phyloP scores from a whole-genome alignment of 768 basidiomycete species.

The Mycena metata region DNA sequence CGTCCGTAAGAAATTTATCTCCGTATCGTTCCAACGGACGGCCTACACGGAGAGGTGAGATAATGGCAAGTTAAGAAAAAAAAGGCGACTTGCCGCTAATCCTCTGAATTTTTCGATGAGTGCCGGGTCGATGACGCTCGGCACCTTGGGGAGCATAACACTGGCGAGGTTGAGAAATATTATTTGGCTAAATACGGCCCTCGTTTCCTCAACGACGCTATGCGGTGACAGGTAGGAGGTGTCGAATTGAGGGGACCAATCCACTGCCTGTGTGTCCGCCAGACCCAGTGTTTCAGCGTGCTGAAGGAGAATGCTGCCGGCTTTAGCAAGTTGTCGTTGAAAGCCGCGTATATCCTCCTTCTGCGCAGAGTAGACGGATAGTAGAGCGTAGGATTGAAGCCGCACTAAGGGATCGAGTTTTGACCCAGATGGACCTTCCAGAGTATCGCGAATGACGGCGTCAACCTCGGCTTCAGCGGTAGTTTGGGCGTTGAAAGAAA shows the following conservation, averaged over 20 bases:
- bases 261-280: constrained; percentile 5
- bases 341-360: constrained; percentile 28
- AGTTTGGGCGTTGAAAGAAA: constrained; percentile 15
- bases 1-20: constrained; percentile 29
- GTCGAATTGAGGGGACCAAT: constrained; percentile 28
- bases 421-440: constrained; percentile 7
- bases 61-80: not conserved
- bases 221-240: constrained; percentile 31
- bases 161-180: constrained; percentile 14
- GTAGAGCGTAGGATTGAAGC: constrained; percentile 25
- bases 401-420: constrained; percentile 16
- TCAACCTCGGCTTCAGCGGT: constrained; percentile 22
- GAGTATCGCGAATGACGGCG: constrained; percentile 2
- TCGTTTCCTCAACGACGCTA: constrained; percentile 18
- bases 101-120: constrained; percentile 24
- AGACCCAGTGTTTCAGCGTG: constrained; percentile 21
- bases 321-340: constrained; percentile 23
- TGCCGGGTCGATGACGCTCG: constrained; percentile 13
- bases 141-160: not conserved
- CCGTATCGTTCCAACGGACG: constrained; percentile 18
- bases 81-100: constrained; percentile 11
- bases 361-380: constrained; percentile 20
- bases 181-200: constrained; percentile 28
- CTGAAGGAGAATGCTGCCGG: constrained; percentile 15
- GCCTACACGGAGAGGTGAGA: not conserved